Percentiles rank a stretch among this genome's conserved stretches.
phyloP scores from a whole-genome alignment of 441 rosid species.

The Eruca vesicaria region DNA sequence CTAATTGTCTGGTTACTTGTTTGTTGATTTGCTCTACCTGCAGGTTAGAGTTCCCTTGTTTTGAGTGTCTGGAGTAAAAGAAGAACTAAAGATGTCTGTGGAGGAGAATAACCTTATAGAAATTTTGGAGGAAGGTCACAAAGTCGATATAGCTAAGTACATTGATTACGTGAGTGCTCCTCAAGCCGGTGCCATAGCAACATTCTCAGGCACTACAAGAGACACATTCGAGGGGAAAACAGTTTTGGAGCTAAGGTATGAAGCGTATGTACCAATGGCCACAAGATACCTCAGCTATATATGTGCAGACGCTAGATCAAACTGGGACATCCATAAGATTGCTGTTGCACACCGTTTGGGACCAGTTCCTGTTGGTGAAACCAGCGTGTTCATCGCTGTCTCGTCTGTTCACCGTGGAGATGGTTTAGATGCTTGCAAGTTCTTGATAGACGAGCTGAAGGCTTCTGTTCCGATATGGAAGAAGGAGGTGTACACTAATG shows the following conservation, averaged over 20 bases:
- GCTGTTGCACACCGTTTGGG: constrained; percentile 79
- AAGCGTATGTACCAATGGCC: constrained; percentile 90
- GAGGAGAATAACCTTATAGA: constrained; percentile 66
- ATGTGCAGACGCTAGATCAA: neutral
- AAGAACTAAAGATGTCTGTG: constrained; percentile 37
- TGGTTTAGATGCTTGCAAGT: constrained; percentile 82
- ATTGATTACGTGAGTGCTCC: constrained; percentile 69
- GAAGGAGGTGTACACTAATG: constrained; percentile 85
- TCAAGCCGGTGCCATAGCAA: constrained; percentile 79
- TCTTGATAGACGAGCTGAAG: constrained; percentile 73
- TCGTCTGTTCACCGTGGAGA: constrained; percentile 80
- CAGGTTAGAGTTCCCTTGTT: neutral
- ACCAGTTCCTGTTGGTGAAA: constrained; percentile 80
- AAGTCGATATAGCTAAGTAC: constrained; percentile 58
- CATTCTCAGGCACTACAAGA: constrained; percentile 84
- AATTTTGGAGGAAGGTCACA: constrained; percentile 63
- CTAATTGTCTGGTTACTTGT: neutral
- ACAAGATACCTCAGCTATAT: constrained; percentile 35
- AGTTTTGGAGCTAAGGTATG: constrained; percentile 77
- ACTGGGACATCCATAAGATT: constrained; percentile 69
- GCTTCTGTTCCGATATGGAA: constrained; percentile 91
- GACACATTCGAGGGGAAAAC: constrained; percentile 77
- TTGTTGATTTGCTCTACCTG: neutral
- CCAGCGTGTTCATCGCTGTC: constrained; percentile 73
- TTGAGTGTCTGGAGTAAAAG: too few relatives aligned